Evolutionary conservation across 192 early-diverging fungal species (phyloP), one percentile per base, ranked within the genome.

Genomic region (Rhizoclosmatium sp.): DNA sequence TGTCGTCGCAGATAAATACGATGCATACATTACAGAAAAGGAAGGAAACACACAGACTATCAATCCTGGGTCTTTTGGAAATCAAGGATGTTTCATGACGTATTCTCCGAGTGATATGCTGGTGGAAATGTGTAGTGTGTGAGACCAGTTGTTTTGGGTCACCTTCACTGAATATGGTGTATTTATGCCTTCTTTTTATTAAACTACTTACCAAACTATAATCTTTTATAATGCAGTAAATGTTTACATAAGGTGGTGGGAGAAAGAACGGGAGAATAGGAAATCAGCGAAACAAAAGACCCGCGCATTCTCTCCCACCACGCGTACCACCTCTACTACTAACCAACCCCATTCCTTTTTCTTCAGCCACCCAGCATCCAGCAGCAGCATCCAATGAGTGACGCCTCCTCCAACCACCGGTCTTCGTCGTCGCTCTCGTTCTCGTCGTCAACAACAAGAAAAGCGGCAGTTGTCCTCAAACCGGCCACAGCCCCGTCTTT

Each of bases 1-100:
- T 47, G 88, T 98, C 9, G 84, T 97, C 62, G 95, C 95, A 2
- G 96, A 98, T 81, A 87, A 88, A 70, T 94, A 91, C 79, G 95
- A 96, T 23, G 78, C 90, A n/a, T 98, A 95, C 68, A 82, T 90
- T 65, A 90, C 88, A 10, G 62, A 65, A 40, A 42, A 14, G 67
- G 91, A 94, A 69, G 91, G 87, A 2, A 54, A 12, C 9, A 93
- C 93, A 70, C 89, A 92, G 74, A 88, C 89, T 66, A 86, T 96
- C 44, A 97, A 98, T 79, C 95, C 95, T 2, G 93, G 93, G 5
- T 87, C 89, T 3, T 93, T 93, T 76, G 85, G 90, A 0, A 88
- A 84, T 49, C 83, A 85, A 45, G 90, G 88, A 73, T 91, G 76
- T 85, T 93, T 91, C 75, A 84, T 89, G 62, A 89, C 94, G 62